Base-by-base conservation (phyloP, 1,284 basidiomycete genomes). In the Sparassis latifolia region DNA sequence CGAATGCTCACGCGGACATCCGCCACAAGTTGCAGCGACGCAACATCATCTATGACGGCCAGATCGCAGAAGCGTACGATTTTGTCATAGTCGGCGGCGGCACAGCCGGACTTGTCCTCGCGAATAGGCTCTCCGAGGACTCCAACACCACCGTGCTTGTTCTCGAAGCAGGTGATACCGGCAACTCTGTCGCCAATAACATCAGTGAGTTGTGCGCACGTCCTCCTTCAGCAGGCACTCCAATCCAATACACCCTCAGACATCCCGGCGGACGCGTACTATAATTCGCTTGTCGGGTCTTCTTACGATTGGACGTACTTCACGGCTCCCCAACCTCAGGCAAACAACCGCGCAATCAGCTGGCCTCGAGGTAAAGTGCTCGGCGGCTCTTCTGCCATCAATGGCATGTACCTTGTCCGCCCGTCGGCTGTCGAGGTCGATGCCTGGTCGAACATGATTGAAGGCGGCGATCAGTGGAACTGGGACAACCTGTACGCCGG, bases 91-190 rank as follows among this genome's bases (percentile, higher is more conserved):
- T 71, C 29, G 80, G 81, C 35, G 88, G 87, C 33, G 88, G 88
- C 41, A 76, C 84, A 3, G 86, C 84, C 3, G 89, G 89, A 32
- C 75, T 91, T 28, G 82, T 83, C 5, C 64, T 92, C 31, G 89
- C 87, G 0, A 69, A 78, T 10, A 77, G 87, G 30, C 73, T 92
- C n/a, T 77, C 84, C 0, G 87, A 86, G 54, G 80, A 86, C 69
- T 64, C 73, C 0, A 79, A 78, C 57, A 73, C 71, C n/a, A 84
- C 82, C 1, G 84, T 91, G 6, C 75, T 86, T 35, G 84, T 88
- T 41, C 73, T 89, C 49, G 86, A 90, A 63, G 85, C 86, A 3
- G 86, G 87, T 12, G 73, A 74, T 41, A 74, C 79, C 35, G 85
- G 84, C 1, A 69, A 75, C 44, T 73, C 73, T 2, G 75, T 77